Conservation (phyloP, 225 moss, liverwort and hornwort species). For the Marchantia polymorpha region DNA sequence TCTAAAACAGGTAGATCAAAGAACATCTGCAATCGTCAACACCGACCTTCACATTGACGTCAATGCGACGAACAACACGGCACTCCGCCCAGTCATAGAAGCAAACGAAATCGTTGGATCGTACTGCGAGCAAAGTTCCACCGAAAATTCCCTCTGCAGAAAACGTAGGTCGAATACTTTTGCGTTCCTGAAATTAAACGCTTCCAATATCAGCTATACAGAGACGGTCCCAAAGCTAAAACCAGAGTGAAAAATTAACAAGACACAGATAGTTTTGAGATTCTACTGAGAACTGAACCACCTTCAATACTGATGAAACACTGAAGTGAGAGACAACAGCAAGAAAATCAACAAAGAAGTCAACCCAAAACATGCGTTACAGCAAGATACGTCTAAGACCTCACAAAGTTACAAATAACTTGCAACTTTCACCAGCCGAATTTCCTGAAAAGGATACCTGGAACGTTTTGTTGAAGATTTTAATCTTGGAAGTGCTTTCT, state of each 20-base stretch:
- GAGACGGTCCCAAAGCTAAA: not conserved
- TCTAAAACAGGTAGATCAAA: not conserved
- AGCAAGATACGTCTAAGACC: not conserved
- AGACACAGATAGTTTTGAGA: not conserved
- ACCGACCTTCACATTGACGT: constrained; percentile 87
- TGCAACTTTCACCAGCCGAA: not conserved
- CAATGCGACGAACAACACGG: constrained; percentile 85
- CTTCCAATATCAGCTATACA: not conserved
- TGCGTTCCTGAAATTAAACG: constrained; percentile 63
- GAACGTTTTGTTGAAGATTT: constrained; percentile 86
- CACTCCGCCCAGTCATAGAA: constrained; percentile 99
- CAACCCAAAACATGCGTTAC: not conserved
- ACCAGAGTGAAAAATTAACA: not conserved
- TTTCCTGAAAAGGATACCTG: constrained; percentile 45
- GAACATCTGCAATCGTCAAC: not conserved
- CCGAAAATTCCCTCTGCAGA: constrained; percentile 93
- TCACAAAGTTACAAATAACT: not conserved
- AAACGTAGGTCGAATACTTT: constrained; percentile 78
- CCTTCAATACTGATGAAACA: not conserved
- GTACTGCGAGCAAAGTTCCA: constrained; percentile 77
- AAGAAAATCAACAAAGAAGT: not conserved
- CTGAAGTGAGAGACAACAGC: not conserved
- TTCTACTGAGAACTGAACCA: not conserved
- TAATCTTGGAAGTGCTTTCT: constrained; percentile 93
- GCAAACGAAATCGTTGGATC: constrained; percentile 85